phyloP scores from a whole-genome alignment of 176 grass and related monocot species.

The Zea luxurians region DNA sequence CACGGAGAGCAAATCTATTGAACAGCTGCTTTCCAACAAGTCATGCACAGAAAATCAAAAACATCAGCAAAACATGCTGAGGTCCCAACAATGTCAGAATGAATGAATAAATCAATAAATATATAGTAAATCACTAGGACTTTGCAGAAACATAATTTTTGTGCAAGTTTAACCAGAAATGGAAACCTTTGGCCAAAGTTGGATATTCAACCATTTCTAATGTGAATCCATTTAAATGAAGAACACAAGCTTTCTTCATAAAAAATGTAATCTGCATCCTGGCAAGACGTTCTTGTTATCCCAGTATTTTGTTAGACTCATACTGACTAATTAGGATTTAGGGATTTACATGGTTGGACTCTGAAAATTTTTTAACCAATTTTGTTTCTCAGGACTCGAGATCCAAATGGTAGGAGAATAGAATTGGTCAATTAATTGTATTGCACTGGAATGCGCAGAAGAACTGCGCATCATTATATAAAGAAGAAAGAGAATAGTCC shows the following conservation, averaged over 20 bases:
- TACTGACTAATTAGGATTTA: not conserved
- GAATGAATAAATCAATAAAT: too few relatives aligned
- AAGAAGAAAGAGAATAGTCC: too few relatives aligned
- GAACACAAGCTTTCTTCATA: not conserved
- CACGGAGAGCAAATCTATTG: constrained; percentile 28
- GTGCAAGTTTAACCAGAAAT: constrained; percentile 6
- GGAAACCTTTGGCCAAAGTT: constrained; percentile 16
- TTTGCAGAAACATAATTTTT: not conserved
- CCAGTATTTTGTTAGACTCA: too few relatives aligned
- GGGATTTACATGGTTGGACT: not conserved
- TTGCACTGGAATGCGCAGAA: too few relatives aligned
- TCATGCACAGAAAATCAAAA: not conserved
- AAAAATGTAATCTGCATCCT: too few relatives aligned
- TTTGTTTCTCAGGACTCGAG: not conserved
- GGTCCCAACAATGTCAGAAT: not conserved
- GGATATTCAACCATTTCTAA: constrained; percentile 10
- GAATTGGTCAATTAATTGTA: too few relatives aligned
- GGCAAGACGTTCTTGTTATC: too few relatives aligned
- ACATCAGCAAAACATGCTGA: not conserved
- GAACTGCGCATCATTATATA: too few relatives aligned
- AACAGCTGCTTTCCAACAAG: constrained; percentile 16
- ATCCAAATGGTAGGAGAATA: not conserved
- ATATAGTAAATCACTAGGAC: not conserved
- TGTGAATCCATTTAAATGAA: constrained; percentile 13
- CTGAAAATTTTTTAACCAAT: not conserved